Conservation (phyloP, 2,329 filamentous ascomycete genomes). For the Onygenales sp. region DNA sequence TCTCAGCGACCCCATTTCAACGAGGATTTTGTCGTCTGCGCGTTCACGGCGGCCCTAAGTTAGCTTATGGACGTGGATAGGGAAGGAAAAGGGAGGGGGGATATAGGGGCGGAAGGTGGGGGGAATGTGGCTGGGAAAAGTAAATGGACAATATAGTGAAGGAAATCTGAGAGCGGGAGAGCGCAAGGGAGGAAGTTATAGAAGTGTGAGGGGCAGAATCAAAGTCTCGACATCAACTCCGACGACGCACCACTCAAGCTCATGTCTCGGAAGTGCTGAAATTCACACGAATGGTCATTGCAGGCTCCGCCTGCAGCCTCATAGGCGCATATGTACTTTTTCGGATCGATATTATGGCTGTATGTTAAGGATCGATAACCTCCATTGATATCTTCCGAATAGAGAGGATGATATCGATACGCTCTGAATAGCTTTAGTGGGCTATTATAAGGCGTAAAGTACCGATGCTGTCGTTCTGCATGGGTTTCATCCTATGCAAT, state of each 20-base stretch:
- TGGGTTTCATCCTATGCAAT: constrained; percentile 17
- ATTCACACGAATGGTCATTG: constrained; percentile 62
- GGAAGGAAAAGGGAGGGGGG: constrained; percentile 1
- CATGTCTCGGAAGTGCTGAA: constrained; percentile 72
- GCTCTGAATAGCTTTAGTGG: constrained; percentile 74
- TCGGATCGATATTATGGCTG: constrained; percentile 77
- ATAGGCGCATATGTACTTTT: constrained; percentile 64
- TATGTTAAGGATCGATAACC: constrained; percentile 87
- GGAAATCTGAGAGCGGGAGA: neutral
- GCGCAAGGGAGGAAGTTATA: constrained; percentile 9
- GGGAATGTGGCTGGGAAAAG: constrained; percentile 10
- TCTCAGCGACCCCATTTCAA: constrained; percentile 38
- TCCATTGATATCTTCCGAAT: constrained; percentile 56
- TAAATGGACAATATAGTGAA: constrained; percentile 3
- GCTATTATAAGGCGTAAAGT: constrained; percentile 65
- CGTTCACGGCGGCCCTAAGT: constrained; percentile 29
- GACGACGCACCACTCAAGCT: constrained; percentile 62
- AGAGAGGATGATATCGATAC: constrained; percentile 82
- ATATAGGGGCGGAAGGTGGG: constrained; percentile 12
- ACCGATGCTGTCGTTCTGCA: constrained; percentile 13
- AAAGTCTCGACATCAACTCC: constrained; percentile 17
- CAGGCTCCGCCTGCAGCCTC: constrained; percentile 64
- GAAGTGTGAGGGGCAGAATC: constrained; percentile 7
- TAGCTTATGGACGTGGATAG: constrained; percentile 18
- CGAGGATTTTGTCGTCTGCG: constrained; percentile 42